Base-by-base conservation (phyloP, 2,329 filamentous ascomycete genomes). In the Verticillium isaacii region DNA sequence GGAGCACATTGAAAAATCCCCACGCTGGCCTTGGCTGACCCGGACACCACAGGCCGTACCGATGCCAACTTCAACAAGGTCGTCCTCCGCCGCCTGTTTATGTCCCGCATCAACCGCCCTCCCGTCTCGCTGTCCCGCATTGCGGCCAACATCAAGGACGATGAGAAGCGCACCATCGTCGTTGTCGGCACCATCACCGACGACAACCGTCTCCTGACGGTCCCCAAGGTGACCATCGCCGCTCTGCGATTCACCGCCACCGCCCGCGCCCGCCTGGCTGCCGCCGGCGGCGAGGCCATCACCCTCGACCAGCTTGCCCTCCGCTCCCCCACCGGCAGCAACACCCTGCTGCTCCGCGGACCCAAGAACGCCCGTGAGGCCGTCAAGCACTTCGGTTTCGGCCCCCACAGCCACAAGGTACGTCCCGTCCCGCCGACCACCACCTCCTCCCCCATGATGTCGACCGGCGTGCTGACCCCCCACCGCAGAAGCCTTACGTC, bases 31-130 rank as follows among this genome's bases (percentile, higher is more conserved):
- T 11, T 5, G n/a, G 45, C 45, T 52, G 12, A 52, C 45, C n/a
- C 4, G 19, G 23, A 11, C 1, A 34, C 12, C 17, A 60, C 73
- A 96, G 92, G 93, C 83, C 93, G 95, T 78, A 99, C 95, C 78
- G 95, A 98, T 80, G 87, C 92, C 69, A 87, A 87, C 83, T 99
- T 99, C 91, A 99, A 99, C 91, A 96, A 97, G 87, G 91, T 95
- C 75, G 88, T 99, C 77, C 91, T 99, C 75, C 93, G 94, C 80
- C 92, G 95, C 76, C 90, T 99, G 66, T 97, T 97, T 78, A 97
- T 95, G 92, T 97, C 93, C 80, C 92, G 93, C 82, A 97, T 96
- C 84, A 98, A 98, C 91, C 91, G 93, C 73, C 92, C 92, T 66
- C 93, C 95, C 68, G 89, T 99, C 75, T 97, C 93, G 65, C 86